A percentile compares a stretch with the other conserved stretches of the same genome.
Conservation (phyloP, 257 asterid genomes). For the Solanum verrucosum region DNA sequence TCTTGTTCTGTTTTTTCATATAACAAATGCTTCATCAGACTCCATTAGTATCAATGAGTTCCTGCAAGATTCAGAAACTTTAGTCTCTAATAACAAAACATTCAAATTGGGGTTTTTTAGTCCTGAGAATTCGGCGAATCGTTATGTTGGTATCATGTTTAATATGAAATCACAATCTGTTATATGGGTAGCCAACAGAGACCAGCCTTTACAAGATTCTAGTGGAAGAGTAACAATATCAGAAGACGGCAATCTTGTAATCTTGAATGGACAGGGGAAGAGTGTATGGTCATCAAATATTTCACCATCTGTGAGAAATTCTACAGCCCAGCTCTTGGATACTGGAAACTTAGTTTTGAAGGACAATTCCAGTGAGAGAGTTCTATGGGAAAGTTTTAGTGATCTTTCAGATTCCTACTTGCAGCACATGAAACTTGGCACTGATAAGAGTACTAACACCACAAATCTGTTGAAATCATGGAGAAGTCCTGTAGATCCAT, state of each 20-base stretch:
- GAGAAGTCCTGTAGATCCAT: slow-evolving; percentile 33
- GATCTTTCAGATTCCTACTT: slow-evolving; percentile 27
- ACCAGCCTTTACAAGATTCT: slow-evolving; percentile 27
- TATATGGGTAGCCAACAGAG: slow-evolving; percentile 57
- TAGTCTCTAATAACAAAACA: slow-evolving; percentile 4
- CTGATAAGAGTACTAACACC: slow-evolving; percentile 11
- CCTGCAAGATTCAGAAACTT: slow-evolving; percentile 7
- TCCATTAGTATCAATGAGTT: slow-evolving; percentile 1
- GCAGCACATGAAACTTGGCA: slow-evolving; percentile 27
- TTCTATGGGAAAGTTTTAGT: slow-evolving; percentile 43
- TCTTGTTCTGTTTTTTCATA: background rate
- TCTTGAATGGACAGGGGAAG: slow-evolving; percentile 14
- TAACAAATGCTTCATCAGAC: background rate
- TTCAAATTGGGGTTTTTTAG: slow-evolving; percentile 26
- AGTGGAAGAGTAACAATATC: slow-evolving; percentile 25
- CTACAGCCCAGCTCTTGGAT: slow-evolving; percentile 31
- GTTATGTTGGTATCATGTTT: slow-evolving; percentile 28
- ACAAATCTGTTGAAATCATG: slow-evolving; percentile 26
- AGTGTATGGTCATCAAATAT: slow-evolving; percentile 38
- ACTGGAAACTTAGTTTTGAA: slow-evolving; percentile 39
- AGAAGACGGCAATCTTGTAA: slow-evolving; percentile 30
- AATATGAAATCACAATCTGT: slow-evolving; percentile 8
- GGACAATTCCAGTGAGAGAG: slow-evolving; percentile 9
- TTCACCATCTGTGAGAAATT: background rate
- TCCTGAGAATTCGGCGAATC: slow-evolving; percentile 6